Base-by-base conservation (phyloP, 208 protist genomes). In the Crithidia sp. region DNA sequence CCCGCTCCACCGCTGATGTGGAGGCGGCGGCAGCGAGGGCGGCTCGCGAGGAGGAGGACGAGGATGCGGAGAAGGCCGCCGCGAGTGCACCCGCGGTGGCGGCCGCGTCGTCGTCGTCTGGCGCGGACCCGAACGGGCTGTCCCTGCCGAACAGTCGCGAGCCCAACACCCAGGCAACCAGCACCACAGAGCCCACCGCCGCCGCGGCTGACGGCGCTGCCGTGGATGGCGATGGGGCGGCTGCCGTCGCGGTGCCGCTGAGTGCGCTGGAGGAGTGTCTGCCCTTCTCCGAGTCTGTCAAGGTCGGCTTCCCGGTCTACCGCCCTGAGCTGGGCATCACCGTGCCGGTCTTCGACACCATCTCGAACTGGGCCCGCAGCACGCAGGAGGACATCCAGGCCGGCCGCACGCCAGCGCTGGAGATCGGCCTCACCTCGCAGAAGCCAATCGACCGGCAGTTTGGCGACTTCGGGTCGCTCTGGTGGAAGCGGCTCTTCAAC, bases 221-320 rank as follows among this genome's bases (percentile, higher is more conserved):
- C 28, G 28, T 28, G 28, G 28, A 28, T 28, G 28, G 28, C 17
- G 47, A 66, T 50, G 45, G n/a, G 16, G 8, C 45, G 28, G 62
- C 36, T 12, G 28, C 16, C 66, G 70, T 69, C 45, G 44, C 61
- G 19, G 49, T 74, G n/a, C 76, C 43, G 55, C 55, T 82, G 50
- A 77, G 65, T 54, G 59, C 75, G 4, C 72, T 39, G 16, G 75
- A 79, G 63, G 75, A 77, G 76, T 74, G 71, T 39, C 43, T 73
- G 53, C 57, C 74, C 10, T 76, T 86, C 60, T 66, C 63, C 13
- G 75, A 71, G 28, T 76, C 79, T 14, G 65, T 85, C 62, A 83
- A 85, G 71, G 77, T 88, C 7, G 83, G 79, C 45, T 83, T 85
- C 28, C 63, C 76, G 52, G 52, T 85, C 12, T 88, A 71, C 62